phyloP scores from a whole-genome alignment of 1,284 basidiomycete species.

The Irpex rosettiformis region DNA sequence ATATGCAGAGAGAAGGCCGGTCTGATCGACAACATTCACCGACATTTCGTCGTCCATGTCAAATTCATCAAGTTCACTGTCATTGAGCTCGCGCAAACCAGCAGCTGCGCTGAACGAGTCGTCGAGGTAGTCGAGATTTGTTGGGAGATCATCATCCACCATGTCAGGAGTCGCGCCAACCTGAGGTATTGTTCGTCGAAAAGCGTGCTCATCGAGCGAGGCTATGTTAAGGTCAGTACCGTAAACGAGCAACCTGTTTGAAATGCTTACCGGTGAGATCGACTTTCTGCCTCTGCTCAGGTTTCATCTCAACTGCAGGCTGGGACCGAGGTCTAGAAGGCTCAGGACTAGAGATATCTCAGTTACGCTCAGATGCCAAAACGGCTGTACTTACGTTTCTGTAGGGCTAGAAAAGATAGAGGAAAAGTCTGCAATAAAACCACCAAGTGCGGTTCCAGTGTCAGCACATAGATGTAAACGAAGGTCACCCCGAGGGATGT shows the following conservation, averaged over 20 bases:
- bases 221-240: constrained; percentile 36
- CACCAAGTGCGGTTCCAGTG: constrained; percentile 50
- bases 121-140: constrained; percentile 85
- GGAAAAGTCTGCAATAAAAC: constrained; percentile 47
- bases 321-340: constrained; percentile 2
- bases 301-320: constrained; percentile 11
- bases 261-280: constrained; percentile 14
- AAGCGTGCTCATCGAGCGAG: constrained; percentile 85
- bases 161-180: constrained; percentile 81
- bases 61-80: constrained; percentile 65
- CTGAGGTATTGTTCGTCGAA: constrained; percentile 62
- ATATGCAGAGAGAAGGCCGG: constrained; percentile 57
- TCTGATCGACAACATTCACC: constrained; percentile 25
- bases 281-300: background rate
- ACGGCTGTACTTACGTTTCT: constrained; percentile 34
- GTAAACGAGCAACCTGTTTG: background rate
- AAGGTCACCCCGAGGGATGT: constrained; percentile 43
- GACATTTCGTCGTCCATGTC: constrained; percentile 42
- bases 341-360: background rate
- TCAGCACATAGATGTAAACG: constrained; percentile 68
- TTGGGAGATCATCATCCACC: constrained; percentile 89
- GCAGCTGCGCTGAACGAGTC: constrained; percentile 75
- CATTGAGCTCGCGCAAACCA: constrained; percentile 66
- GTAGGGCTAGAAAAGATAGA: constrained; percentile 36
- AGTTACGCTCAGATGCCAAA: background rate